Conservation (phyloP, 345 rosid species). For the Draba incana region DNA sequence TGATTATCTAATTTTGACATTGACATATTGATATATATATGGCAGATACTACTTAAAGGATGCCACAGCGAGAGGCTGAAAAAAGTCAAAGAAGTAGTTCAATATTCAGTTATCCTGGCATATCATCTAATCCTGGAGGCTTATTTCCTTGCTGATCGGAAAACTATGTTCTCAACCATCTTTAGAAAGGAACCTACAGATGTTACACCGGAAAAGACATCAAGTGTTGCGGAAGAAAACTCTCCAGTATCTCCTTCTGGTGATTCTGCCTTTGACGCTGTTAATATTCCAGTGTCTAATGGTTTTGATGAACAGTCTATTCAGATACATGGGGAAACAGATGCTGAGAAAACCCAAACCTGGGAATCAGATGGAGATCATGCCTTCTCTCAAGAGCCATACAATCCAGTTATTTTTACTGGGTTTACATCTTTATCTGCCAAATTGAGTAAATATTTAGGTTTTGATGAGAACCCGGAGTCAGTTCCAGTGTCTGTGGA, state of each 20-base stretch:
- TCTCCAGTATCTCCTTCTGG: constrained; percentile 39
- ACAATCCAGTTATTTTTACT: constrained; percentile 73
- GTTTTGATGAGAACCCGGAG: constrained; percentile 51
- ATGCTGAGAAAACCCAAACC: constrained; percentile 39
- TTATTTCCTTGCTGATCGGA: constrained; percentile 79
- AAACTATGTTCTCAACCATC: constrained; percentile 78
- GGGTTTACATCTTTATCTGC: constrained; percentile 84
- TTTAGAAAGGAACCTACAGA: constrained; percentile 42
- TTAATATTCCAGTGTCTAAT: constrained; percentile 55
- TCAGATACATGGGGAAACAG: constrained; percentile 38
- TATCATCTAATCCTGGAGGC: constrained; percentile 93
- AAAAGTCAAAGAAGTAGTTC: constrained; percentile 80
- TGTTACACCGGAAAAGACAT: neutral
- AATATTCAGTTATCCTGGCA: constrained; percentile 66
- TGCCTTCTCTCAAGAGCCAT: constrained; percentile 63
- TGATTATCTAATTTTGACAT: constrained; percentile 31
- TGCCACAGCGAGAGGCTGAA: constrained; percentile 78
- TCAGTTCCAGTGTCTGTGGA: constrained; percentile 48
- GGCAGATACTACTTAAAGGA: constrained; percentile 93
- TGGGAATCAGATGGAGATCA: constrained; percentile 45
- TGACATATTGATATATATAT: constrained; percentile 16
- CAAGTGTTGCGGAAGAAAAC: constrained; percentile 39
- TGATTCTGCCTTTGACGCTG: constrained; percentile 35
- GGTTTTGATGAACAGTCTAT: constrained; percentile 48
- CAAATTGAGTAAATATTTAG: constrained; percentile 66